phyloP scores from a whole-genome alignment of 371 early-diverging fungal genomes.

The Haplosporangium sp. region DNA sequence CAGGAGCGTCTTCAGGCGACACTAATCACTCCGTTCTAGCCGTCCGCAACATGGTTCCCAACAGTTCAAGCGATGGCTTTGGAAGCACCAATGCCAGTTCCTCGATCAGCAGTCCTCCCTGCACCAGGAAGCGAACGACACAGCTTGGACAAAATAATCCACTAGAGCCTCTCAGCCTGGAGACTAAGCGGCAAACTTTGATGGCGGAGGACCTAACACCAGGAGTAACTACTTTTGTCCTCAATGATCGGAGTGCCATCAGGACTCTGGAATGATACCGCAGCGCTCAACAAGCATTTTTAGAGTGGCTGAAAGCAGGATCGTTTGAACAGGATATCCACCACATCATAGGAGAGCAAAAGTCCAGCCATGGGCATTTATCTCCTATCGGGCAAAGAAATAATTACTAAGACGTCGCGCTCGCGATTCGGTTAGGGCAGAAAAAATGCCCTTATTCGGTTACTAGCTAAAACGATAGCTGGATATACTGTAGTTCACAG shows the following conservation, averaged over 20 bases:
- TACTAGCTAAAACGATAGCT: no score
- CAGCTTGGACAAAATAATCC: constrained; percentile 11
- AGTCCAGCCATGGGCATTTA: no score
- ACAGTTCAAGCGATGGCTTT: constrained; percentile 2
- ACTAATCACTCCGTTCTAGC: constrained; percentile 20
- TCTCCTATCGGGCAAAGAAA: no score
- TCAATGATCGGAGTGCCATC: no score
- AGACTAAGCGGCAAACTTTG: constrained; percentile 2
- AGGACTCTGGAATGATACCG: no score
- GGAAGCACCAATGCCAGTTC: no score
- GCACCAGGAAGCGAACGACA: constrained; percentile 8
- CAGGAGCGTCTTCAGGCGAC: neutral
- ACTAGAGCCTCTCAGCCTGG: constrained; percentile 10
- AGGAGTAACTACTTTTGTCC: neutral
- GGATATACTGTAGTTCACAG: no score
- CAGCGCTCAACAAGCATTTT: constrained; percentile 8
- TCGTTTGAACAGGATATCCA: neutral
- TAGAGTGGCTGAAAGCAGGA: constrained; percentile 2
- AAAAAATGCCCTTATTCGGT: no score
- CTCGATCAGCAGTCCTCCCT: constrained; percentile 5
- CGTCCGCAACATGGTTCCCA: constrained; percentile 18
- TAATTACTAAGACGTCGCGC: no score
- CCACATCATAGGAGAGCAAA: no score
- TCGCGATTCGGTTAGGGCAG: no score
- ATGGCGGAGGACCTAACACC: neutral